Evolutionary conservation across 2,329 filamentous ascomycete species (phyloP).

Genomic region (Xylaria sp.): DNA sequence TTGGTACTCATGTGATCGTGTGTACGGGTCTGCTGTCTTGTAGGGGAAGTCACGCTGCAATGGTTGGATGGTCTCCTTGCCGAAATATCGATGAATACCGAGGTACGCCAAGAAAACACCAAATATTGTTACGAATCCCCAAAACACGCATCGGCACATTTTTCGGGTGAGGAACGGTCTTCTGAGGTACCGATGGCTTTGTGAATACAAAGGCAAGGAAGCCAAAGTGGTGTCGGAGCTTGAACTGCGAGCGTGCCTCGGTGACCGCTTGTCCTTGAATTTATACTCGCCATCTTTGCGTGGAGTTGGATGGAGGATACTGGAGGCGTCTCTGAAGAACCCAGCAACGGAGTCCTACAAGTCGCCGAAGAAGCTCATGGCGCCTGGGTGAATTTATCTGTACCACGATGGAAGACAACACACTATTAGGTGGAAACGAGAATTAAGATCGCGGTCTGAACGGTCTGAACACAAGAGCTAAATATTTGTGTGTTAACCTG

Average conservation of each 20-base stretch:
- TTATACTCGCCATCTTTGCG: constrained; percentile 29
- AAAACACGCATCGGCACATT: constrained; percentile 9
- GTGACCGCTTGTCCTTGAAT: constrained; percentile 30
- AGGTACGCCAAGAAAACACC: background rate
- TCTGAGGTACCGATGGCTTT: background rate
- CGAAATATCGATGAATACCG: background rate
- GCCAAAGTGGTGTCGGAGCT: constrained; percentile 20
- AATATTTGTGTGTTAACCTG: background rate
- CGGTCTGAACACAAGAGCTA: background rate
- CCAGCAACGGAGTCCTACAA: constrained; percentile 32
- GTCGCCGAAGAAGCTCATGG: constrained; percentile 35
- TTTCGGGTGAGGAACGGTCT: constrained; percentile 13
- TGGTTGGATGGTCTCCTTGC: background rate
- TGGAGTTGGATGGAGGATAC: constrained; percentile 24
- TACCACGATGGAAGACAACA: background rate
- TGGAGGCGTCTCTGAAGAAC: constrained; percentile 28
- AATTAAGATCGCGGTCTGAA: background rate
- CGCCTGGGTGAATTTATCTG: background rate
- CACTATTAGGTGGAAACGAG: background rate
- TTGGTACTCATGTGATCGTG: constrained; percentile 34
- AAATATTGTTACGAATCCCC: background rate
- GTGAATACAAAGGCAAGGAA: background rate
- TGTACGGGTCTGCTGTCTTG: constrained; percentile 8
- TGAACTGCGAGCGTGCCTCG: constrained; percentile 7
- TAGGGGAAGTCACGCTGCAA: constrained; percentile 13